A percentile compares a stretch with the other conserved stretches of the same genome.
These are phyloP conservation scores for Nematocida homosporus DNA, from an alignment of 371 early-diverging fungal species.

Conservation along the genomic window DNA sequence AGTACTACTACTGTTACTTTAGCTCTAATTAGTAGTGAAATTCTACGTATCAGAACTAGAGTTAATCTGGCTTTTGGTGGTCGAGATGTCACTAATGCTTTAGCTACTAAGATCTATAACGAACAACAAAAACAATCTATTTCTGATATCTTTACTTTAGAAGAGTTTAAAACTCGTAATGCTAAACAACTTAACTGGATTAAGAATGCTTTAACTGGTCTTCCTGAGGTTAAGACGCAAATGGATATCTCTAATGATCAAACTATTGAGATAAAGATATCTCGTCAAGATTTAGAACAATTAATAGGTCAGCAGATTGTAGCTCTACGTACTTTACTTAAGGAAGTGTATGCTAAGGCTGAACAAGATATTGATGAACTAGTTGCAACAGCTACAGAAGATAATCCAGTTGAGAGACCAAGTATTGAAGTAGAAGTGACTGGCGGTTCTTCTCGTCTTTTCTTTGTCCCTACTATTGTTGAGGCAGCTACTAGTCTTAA, in stretches of 20 bases:
- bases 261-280: constrained; percentile 16
- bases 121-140: background rate
- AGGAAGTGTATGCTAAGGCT: background rate
- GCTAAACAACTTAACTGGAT: constrained; percentile 40
- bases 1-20: constrained; percentile 18
- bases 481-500: background rate
- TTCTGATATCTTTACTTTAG: constrained; percentile 16
- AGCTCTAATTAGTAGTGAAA: background rate
- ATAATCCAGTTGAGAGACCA: constrained; percentile 9
- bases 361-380: background rate
- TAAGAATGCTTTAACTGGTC: constrained; percentile 35
- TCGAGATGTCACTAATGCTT: background rate
- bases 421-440: constrained; percentile 6
- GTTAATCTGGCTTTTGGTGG: constrained; percentile 25
- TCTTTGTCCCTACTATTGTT: constrained; percentile 4
- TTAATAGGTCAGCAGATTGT: background rate
- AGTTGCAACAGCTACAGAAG: background rate
- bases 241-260: constrained; percentile 35
- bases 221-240: constrained; percentile 34
- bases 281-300: constrained; percentile 7
- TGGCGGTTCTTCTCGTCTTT: constrained; percentile 37
- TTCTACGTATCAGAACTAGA: background rate
- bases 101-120: constrained; percentile 14
- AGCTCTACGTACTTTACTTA: background rate
- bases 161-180: constrained; percentile 38